phyloP scores from a whole-genome alignment of 257 asterid genomes.

The Solanum tacnaense region DNA sequence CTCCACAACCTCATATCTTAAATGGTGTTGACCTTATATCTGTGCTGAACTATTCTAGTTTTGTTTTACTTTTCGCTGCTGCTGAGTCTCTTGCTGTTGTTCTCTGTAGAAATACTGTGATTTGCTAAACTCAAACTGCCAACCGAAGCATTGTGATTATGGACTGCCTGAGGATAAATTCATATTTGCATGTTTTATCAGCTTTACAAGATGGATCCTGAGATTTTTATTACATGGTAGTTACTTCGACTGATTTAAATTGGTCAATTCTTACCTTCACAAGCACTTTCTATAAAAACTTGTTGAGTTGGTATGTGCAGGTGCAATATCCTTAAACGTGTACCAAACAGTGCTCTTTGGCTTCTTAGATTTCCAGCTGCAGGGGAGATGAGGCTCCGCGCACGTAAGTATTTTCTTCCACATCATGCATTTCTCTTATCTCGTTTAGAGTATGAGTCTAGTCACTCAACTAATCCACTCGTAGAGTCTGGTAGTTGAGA shows the following conservation, averaged over 20 bases:
- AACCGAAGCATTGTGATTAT: conserved; percentile 64
- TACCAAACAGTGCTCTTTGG: conserved; percentile 73
- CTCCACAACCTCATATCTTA: too few relatives aligned
- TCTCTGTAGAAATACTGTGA: conserved; percentile 67
- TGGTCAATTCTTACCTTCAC: background rate
- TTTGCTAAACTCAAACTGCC: conserved; percentile 68
- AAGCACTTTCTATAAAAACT: background rate
- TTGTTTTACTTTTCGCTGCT: background rate
- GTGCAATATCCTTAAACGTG: conserved; percentile 95
- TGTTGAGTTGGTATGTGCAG: conserved; percentile 23
- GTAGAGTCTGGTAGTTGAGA: too few relatives aligned
- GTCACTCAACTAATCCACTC: too few relatives aligned
- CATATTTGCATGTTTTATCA: conserved; percentile 89
- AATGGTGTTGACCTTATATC: background rate
- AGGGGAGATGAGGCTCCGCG: conserved; percentile 87
- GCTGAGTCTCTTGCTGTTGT: background rate
- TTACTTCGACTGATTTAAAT: background rate
- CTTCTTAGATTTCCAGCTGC: conserved; percentile 93
- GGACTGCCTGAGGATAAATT: conserved; percentile 89
- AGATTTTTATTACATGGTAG: conserved; percentile 70
- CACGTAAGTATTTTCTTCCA: conserved; percentile 27
- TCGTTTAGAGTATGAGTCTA: too few relatives aligned
- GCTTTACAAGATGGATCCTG: conserved; percentile 98
- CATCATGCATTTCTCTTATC: background rate
- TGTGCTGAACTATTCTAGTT: background rate